Base-by-base conservation (phyloP, 768 basidiomycete species). In the Stropharia rugosoannulata region DNA sequence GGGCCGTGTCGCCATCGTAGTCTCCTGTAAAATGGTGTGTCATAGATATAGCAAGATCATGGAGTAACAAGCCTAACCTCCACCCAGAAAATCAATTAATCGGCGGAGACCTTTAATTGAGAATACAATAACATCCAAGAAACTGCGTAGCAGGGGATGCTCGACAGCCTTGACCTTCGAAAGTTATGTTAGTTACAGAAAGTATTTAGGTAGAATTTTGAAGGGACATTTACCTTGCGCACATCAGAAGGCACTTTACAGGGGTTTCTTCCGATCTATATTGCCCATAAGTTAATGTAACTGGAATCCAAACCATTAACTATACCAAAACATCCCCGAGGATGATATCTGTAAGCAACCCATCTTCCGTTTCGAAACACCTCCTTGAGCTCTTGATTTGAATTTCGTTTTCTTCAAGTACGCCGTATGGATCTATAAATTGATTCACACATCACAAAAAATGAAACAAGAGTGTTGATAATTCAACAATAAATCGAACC, bases 171-270 rank as follows among this genome's bases (percentile, higher is more conserved):
- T 79, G 29, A 84, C 80, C 86, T 87, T 43, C 18, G 41, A 22
- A 19, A 47, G 22, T 27, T 54, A 29, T 36, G 37, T 52, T 11
- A 19, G 19, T 4, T 11, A 35, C 8, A 41, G 36, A 40, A 8
- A 47, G 4, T 41, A 3, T 48, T 16, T 15, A 16, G 35, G 8
- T 19, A 12, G 22, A 12, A 11, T 16, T 16, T 47, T 43, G 15
- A 42, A 44, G 22, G 36, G 25, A 40, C 32, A 27, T 16, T 57
- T 62, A 84, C 85, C 73, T 85, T 87, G 56, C 83, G 82, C 0
- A 81, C 74, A 64, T 89, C 87, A 0, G 80, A 82, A 4, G 86
- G 84, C 1, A 86, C 66, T 58, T 86, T 87, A 66, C 86, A 88
- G 4, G 87, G 87, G 62, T 84, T 78, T 19, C 86, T 70, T 4